Evolutionary conservation across 1,284 basidiomycete species (phyloP), one percentile per base, ranked within the genome.

Genomic region (Cryptococcus sp.): DNA sequence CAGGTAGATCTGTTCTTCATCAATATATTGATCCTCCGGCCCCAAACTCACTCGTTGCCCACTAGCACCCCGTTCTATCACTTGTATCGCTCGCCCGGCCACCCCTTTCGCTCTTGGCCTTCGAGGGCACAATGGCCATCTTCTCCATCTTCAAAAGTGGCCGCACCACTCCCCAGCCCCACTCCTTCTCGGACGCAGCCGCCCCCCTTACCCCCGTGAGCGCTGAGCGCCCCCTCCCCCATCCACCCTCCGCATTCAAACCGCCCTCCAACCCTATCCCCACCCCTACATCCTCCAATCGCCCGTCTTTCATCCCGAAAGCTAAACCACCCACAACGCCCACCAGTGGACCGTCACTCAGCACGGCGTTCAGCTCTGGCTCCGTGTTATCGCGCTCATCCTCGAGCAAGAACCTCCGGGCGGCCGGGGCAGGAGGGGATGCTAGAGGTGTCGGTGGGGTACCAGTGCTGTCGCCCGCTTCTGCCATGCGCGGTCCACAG

Each of bases 141-240:
- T 52, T 58, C 47, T 37, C 42, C 18, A 33, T 45, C 36, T 56
- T 52, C 44, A 50, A 42, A 15, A 48, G 42, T 49, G 50, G 53
- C 42, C 45, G 50, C 39, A 51, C 57, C 44, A 59, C 57, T 16
- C 45, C 53, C 21, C 53, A 43, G 42, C 28, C 15, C 33, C 52
- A 45, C 23, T 23, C 46, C 5, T 55, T 55, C 23, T 35, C 53
- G 9, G 53, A 55, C 37, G 33, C 40, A n/a, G 53, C 53, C 24
- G 53, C 54, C 44, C 53, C 57, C 11, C 49, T 33, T 38, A 46
- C 53, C 24, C 49, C 57, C 3, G 6, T 44, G 13, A 45, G 52
- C 24, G 33, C 15, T 16, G 36, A 24, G 23, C 45, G 35, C 45
- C 21, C 16, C 12, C 45, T 24, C 28, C 52, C 18, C 36, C 52